Conservation (phyloP, 352 stramenopile species). For the Phytophthora nicotianae region DNA sequence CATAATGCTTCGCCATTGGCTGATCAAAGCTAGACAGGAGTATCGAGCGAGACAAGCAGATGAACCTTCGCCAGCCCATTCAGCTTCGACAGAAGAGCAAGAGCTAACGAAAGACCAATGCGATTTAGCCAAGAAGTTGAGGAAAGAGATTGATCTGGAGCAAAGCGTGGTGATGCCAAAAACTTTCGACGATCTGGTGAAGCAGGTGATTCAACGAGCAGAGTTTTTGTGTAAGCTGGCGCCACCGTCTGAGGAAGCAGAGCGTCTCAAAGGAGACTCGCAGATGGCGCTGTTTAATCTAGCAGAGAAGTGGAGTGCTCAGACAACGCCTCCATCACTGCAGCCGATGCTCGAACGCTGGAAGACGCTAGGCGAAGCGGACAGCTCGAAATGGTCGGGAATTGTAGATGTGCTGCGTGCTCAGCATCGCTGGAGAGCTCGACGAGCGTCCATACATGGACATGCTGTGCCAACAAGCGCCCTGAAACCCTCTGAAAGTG, state of each 20-base stretch:
- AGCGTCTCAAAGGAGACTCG: conserved; percentile 67
- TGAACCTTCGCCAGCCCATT: conserved; percentile 22
- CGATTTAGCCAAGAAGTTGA: conserved; percentile 5
- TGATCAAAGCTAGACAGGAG: conserved; percentile 83
- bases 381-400: conserved; percentile 87
- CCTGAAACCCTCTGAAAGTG: conserved; percentile 7
- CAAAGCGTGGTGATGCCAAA: conserved; percentile 64
- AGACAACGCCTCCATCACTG: conserved; percentile 81
- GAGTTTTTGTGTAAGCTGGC: conserved; percentile 80
- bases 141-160: conserved; percentile 52
- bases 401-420: conserved; percentile 85
- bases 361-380: conserved; percentile 73
- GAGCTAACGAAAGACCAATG: background rate
- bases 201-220: conserved; percentile 70
- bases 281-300: conserved; percentile 81
- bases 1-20: conserved; percentile 82
- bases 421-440: conserved; percentile 63
- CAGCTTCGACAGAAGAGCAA: background rate
- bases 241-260: conserved; percentile 71
- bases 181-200: conserved; percentile 70
- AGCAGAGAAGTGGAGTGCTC: conserved; percentile 85
- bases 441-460: conserved; percentile 55
- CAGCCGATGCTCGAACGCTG: conserved; percentile 89
- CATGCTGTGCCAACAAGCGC: conserved; percentile 2
- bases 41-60: conserved; percentile 70